Evolutionary conservation across 805 yeast species (phyloP), one percentile per base, ranked within the genome.

Genomic region (Cyberlindnera saturnus): DNA sequence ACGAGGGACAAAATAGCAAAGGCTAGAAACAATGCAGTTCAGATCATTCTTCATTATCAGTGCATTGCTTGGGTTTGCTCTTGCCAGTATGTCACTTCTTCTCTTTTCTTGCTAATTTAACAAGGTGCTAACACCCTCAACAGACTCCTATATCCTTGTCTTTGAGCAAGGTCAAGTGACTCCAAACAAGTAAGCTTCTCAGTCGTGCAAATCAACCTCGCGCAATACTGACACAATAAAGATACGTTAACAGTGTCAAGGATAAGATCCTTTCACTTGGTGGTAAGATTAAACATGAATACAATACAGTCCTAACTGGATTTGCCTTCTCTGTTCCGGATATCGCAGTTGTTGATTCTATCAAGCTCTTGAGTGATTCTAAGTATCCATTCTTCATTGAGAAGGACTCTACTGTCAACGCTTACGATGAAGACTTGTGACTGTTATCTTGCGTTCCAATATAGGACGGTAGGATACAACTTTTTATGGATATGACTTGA

Each of bases 261-360:
- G 42, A 55, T 11, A 51, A 62, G 29, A 61, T 74, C 23, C 49
- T 57, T 33, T 52, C 56, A 11, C 45, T 70, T 7, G 78, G 77
- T 7, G 80, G 75, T 4, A 51, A 48, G 15, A 65, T 76, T 38
- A 68, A 69, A 15, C 74, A 72, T 48, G 77, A 74, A 45, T 75
- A 72, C 57, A 55, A 61, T 39, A 64, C 69, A 3, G 62, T 73
- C 11, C 58, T 75, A 34, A 69, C 73, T 43, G 81, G 81, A 1
- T 74, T 74, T 55, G 63, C 75, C 6, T 63, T 73, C 43, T 60
- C 61, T 5, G 46, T 72, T 6, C 71, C 74, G 11, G 59, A 58
- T 19, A 51, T 52, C 11, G 53, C 44, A 5, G 45, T 65, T 14
- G 45, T 55, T 7, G 51, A 49, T 19, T 43, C 60, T 11, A 41